Conservation (phyloP, 169 alveolate genomes). For the Plasmodium malariae region DNA sequence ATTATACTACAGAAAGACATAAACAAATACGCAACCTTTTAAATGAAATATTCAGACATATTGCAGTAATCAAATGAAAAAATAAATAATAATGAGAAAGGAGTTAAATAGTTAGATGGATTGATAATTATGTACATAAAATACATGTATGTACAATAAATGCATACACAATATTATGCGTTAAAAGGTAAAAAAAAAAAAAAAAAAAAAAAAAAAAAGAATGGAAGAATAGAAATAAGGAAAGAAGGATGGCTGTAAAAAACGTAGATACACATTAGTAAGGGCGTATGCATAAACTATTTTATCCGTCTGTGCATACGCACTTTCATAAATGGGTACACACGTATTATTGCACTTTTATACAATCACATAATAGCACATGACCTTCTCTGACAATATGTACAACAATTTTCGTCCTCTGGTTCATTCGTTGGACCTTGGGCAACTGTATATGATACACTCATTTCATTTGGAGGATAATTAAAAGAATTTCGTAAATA, state of each 20-base stretch:
- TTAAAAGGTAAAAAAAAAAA: not conserved
- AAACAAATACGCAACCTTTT: slow-evolving; percentile 16
- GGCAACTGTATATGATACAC: slow-evolving; percentile 50
- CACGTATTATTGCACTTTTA: not conserved
- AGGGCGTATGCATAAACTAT: not conserved
- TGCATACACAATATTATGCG: no score
- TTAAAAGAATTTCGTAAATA: slow-evolving; percentile 32
- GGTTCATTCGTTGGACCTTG: slow-evolving; percentile 43
- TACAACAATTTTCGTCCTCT: slow-evolving; percentile 53
- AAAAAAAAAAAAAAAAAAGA: not conserved
- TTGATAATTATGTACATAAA: no score
- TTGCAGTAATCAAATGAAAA: slow-evolving; percentile 28
- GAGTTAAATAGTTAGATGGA: no score
- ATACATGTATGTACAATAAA: no score
- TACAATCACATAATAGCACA: slow-evolving; percentile 49
- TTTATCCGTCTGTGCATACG: not conserved
- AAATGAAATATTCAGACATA: not conserved
- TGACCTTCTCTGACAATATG: slow-evolving; percentile 38
- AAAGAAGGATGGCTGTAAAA: no score
- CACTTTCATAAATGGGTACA: not conserved
- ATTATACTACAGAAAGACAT: not conserved
- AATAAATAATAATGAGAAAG: not conserved
- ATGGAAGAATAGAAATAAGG: not conserved
- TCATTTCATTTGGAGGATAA: slow-evolving; percentile 31
- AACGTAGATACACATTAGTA: not conserved